These are phyloP conservation scores for Russula virescens DNA, from an alignment of 768 basidiomycete species.

Conservation along the genomic window DNA sequence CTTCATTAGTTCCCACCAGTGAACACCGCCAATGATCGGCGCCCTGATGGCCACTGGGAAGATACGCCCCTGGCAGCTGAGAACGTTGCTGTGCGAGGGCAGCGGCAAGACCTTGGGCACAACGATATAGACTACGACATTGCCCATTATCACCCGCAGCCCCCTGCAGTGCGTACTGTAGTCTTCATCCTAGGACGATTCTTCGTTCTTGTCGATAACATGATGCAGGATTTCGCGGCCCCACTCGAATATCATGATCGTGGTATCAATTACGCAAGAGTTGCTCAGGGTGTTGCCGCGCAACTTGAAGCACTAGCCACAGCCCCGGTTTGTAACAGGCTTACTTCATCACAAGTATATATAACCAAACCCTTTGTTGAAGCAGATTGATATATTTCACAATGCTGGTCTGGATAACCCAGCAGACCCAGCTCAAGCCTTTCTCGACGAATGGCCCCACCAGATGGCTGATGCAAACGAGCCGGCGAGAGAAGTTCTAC, in stretches of 20 bases:
- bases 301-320: background rate
- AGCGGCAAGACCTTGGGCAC: background rate
- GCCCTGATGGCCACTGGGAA: background rate
- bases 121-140: background rate
- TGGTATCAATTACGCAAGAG: background rate
- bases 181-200: background rate
- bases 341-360: background rate
- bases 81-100: background rate
- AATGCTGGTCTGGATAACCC: background rate
- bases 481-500: background rate
- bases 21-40: background rate
- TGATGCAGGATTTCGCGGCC: background rate
- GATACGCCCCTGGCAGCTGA: background rate
- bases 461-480: too few species aligned
- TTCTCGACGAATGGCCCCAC: background rate
- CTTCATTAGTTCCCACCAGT: background rate
- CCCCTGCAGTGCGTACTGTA: background rate
- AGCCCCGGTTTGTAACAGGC: background rate
- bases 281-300: background rate
- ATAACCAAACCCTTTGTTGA: too few species aligned
- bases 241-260: background rate
- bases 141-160: background rate
- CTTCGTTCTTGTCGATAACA: background rate
- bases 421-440: background rate
- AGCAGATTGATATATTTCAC: background rate